These are phyloP conservation scores for Russula vinacea DNA, from an alignment of 768 basidiomycete species.

Conservation along the genomic window DNA sequence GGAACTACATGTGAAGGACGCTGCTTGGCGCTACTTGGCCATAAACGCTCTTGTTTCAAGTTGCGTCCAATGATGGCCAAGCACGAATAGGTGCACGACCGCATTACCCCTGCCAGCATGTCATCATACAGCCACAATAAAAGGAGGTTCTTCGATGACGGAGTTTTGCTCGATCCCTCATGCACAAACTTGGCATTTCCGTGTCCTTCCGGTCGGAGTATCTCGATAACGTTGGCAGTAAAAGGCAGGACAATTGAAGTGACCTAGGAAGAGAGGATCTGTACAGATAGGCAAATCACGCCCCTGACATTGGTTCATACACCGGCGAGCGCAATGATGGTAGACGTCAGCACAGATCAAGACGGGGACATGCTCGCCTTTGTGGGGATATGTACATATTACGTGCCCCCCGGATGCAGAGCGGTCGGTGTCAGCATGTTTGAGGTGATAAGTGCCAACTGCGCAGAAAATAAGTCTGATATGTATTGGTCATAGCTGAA, in stretches of 20 bases:
- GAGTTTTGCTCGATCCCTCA: constrained; percentile 10
- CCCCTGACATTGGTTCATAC: constrained; percentile 27
- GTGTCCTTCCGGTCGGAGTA: constrained; percentile 29
- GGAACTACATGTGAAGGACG: constrained; percentile 21
- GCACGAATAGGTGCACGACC: constrained; percentile 26
- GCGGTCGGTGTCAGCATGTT: neutral
- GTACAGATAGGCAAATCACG: constrained; percentile 19
- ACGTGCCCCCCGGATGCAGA: constrained; percentile 2
- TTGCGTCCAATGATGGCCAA: constrained; percentile 17
- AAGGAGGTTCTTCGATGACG: constrained; percentile 18
- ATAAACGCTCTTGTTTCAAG: constrained; percentile 9
- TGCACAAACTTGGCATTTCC: constrained; percentile 10
- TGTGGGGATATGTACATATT: constrained; percentile 6
- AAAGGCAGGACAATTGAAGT: constrained; percentile 3
- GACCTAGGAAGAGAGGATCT: constrained; percentile 7
- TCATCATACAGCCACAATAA: constrained; percentile 16
- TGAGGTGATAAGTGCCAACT: constrained; percentile 1
- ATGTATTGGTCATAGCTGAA: constrained; percentile 2
- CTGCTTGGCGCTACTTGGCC: constrained; percentile 10
- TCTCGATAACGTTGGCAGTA: constrained; percentile 26
- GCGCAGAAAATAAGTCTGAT: constrained; percentile 4
- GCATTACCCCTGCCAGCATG: constrained; percentile 23
- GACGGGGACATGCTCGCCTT: constrained; percentile 5
- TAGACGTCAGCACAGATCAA: neutral
- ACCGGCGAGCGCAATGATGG: neutral